Conservation (phyloP, 805 yeast genomes). For the Teunomyces kruisii region DNA sequence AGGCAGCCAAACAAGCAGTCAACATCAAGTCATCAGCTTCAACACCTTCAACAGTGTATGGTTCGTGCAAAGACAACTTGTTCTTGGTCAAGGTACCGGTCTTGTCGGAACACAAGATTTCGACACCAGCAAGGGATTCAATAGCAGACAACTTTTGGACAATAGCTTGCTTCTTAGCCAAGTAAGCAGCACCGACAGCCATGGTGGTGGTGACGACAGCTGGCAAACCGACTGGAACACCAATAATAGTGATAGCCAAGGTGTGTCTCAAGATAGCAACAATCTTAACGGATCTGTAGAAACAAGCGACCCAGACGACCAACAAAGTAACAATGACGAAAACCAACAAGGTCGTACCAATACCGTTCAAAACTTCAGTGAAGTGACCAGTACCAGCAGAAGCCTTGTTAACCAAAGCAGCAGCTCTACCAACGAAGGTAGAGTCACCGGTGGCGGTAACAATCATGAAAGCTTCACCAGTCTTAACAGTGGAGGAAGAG, state of each 20-base stretch:
- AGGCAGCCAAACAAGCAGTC: constrained; percentile 97
- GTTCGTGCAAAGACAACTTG: constrained; percentile 93
- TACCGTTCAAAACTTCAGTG: constrained; percentile 96
- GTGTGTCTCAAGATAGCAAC: constrained; percentile 89
- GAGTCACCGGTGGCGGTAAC: constrained; percentile 94
- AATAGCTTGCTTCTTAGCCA: constrained; percentile 95
- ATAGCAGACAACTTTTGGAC: constrained; percentile 95
- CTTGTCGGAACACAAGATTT: constrained; percentile 95
- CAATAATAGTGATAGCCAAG: constrained; percentile 92
- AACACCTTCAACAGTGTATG: constrained; percentile 97
- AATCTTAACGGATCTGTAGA: constrained; percentile 88
- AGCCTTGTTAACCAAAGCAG: constrained; percentile 93
- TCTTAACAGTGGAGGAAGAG: constrained; percentile 92
- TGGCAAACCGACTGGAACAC: constrained; percentile 98
- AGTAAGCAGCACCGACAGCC: constrained; percentile 99
- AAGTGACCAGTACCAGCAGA: constrained; percentile 92
- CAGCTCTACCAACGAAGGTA: constrained; percentile 97
- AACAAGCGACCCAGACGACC: constrained; percentile 89
- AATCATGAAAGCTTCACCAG: constrained; percentile 93
- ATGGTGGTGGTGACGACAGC: constrained; percentile 97
- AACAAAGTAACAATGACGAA: constrained; percentile 84
- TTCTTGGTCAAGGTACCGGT: constrained; percentile 98
- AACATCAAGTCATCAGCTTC: constrained; percentile 94
- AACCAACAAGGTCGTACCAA: constrained; percentile 88
- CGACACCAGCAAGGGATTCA: constrained; percentile 97